Conservation (phyloP, 2,329 filamentous ascomycete genomes). For the Paecilomyces variotii region DNA sequence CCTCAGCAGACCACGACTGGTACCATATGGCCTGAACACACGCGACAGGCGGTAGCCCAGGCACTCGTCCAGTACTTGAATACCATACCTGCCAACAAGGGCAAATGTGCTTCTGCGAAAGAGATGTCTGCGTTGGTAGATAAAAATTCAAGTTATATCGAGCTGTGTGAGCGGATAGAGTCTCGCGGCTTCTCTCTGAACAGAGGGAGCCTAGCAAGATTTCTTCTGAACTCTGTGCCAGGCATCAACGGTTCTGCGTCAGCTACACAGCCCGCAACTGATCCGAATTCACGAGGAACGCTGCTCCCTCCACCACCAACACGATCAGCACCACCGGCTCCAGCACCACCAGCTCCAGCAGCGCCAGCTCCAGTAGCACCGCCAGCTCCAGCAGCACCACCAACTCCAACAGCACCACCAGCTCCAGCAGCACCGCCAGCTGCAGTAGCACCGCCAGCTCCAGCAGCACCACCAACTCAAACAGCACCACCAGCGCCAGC, state of each 20-base stretch:
- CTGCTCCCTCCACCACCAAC: not conserved
- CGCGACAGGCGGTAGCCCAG: slow-evolving; percentile 43
- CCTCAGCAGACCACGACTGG: slow-evolving; percentile 9
- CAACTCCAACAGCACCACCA: not conserved
- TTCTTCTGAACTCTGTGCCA: slow-evolving; percentile 31
- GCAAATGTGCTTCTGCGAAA: slow-evolving; percentile 28
- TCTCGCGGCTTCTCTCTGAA: slow-evolving; percentile 42
- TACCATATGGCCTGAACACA: slow-evolving; percentile 43
- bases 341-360: not conserved
- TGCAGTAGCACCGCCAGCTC: not conserved
- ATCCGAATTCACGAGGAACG: not conserved
- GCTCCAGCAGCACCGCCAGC: not conserved
- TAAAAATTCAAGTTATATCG: slow-evolving; percentile 47
- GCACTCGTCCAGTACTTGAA: slow-evolving; percentile 43
- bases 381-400: not conserved
- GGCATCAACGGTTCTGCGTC: slow-evolving; percentile 10
- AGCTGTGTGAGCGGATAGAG: slow-evolving; percentile 49
- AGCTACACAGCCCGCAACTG: not conserved
- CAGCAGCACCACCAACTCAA: not conserved
- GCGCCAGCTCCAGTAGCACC: not conserved
- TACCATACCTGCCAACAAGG: slow-evolving; percentile 32
- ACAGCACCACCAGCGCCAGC: not conserved
- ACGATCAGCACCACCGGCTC: no score
- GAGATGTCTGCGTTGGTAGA: slow-evolving; percentile 43
- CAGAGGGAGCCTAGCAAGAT: slow-evolving; percentile 45